A percentile compares a stretch with the other conserved stretches of the same genome.
Conservation (phyloP, 345 rosid species). For the Anastatica hierochuntica region DNA sequence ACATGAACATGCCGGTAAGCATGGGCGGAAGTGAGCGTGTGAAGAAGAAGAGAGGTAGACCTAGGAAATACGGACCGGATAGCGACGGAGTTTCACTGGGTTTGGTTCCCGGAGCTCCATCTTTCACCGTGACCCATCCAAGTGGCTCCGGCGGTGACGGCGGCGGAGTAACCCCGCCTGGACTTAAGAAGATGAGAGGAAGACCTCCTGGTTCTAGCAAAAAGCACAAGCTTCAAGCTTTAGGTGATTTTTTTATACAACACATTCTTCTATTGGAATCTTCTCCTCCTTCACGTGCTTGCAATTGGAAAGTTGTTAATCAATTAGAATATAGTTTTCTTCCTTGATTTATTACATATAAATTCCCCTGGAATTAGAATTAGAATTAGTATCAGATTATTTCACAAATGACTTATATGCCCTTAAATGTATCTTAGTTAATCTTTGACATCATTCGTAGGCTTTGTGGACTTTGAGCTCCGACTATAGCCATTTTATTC, state of each 20-base stretch:
- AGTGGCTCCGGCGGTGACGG: conserved; percentile 37
- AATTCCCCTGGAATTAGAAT: neutral
- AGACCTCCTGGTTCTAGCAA: conserved; percentile 46
- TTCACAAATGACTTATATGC: neutral
- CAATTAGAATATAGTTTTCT: conserved; percentile 17
- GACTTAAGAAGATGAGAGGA: conserved; percentile 37
- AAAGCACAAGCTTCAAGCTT: conserved; percentile 50
- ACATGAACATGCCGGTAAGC: conserved; percentile 39
- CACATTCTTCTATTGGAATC: neutral
- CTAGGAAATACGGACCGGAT: conserved; percentile 64
- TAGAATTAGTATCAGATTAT: neutral
- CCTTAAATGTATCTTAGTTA: conserved; percentile 1
- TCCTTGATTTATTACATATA: neutral
- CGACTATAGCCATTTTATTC: neutral
- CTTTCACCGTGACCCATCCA: conserved; percentile 26
- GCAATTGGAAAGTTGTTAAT: too few species aligned
- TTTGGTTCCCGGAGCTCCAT: conserved; percentile 39
- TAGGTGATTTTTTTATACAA: conserved; percentile 31
- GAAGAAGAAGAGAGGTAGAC: conserved; percentile 80
- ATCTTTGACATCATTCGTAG: neutral
- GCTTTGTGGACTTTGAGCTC: neutral
- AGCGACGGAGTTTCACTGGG: conserved; percentile 50
- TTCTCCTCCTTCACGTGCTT: conserved; percentile 12
- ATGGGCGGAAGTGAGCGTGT: conserved; percentile 32
- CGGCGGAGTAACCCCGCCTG: conserved; percentile 37